Evolutionary conservation across 441 rosid species (phyloP), one percentile per base, ranked within the genome.

Genomic region (Sinapis alba): DNA sequence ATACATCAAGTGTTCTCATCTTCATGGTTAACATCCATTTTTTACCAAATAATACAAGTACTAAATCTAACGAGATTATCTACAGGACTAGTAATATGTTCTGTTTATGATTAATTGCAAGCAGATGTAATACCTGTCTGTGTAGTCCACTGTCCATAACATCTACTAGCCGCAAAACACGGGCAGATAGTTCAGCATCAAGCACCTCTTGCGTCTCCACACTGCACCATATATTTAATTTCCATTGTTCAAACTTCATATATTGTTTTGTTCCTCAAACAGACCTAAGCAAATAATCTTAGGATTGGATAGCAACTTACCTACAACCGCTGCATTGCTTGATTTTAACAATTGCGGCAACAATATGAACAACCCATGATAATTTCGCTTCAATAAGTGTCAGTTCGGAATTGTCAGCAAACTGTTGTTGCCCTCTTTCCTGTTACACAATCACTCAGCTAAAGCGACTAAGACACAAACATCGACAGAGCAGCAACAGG

Each of bases 181-280:
- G 98, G 65, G 99, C 99, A 63, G 99, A 90, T 74, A 97, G 98
- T 80, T 97, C 99, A 7, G 99, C 99, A 84, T 97, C 99, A 77
- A 97, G 90, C 80, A 89, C 84, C 84, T 97, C 99, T 78, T 92
- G 99, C 20, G 98, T 87, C 82, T 97, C 99, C 87, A 79, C 81
- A 69, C 99, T 97, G 91, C 87, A 84, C 19, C 74, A 65, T 12
- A 77, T 43, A 60, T 23, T 67, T 62, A 75, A 23, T 38, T 62
- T 41, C 57, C 68, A 59, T 72, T 58, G 71, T 13, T 57, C 36
- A 74, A 56, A 74, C 28, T 12, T 64, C 30, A 74, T 57, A 74
- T 27, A 51, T n/a, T 63, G 27, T 53, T 7, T 59, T 57, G 65
- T 73, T 68, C 65, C 68, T 71, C 60, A 26, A 65, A 67, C 56